Evolutionary conservation across 768 basidiomycete species (phyloP).

Genomic region (Mycena vitilis): DNA sequence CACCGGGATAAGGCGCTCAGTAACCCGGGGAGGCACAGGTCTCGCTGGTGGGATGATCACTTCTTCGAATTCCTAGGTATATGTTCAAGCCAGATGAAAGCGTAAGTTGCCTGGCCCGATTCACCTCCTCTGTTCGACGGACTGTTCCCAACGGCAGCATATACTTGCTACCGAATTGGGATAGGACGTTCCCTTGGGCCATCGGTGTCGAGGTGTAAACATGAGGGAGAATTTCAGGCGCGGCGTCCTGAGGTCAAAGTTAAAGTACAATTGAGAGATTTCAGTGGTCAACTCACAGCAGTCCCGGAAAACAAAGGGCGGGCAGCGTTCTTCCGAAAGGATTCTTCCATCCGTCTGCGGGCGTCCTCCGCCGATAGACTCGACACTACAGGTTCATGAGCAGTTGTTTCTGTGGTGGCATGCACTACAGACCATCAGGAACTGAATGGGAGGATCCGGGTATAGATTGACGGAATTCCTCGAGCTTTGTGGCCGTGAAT

Average conservation of each 20-base stretch:
- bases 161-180: constrained; percentile 81
- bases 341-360: constrained; percentile 71
- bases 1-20: constrained; percentile 80
- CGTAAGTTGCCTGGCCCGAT: constrained; percentile 18
- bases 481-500: constrained; percentile 24
- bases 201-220: constrained; percentile 82
- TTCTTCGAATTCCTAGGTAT: constrained; percentile 85
- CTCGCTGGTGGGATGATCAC: constrained; percentile 88
- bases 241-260: constrained; percentile 54
- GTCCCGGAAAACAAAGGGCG: constrained; percentile 72
- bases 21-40: constrained; percentile 74
- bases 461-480: constrained; percentile 18
- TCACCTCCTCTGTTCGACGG: constrained; percentile 74
- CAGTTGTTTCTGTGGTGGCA: background rate
- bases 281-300: constrained; percentile 53
- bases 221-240: constrained; percentile 81
- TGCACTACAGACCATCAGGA: constrained; percentile 14
- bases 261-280: background rate
- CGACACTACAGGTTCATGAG: constrained; percentile 14
- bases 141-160: constrained; percentile 87
- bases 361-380: constrained; percentile 59
- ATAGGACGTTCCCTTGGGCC: constrained; percentile 71
- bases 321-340: constrained; percentile 68
- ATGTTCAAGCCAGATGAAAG: background rate
- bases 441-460: constrained; percentile 6